Conservation (phyloP, 2,329 filamentous ascomycete species). For the Fusarium sp. region DNA sequence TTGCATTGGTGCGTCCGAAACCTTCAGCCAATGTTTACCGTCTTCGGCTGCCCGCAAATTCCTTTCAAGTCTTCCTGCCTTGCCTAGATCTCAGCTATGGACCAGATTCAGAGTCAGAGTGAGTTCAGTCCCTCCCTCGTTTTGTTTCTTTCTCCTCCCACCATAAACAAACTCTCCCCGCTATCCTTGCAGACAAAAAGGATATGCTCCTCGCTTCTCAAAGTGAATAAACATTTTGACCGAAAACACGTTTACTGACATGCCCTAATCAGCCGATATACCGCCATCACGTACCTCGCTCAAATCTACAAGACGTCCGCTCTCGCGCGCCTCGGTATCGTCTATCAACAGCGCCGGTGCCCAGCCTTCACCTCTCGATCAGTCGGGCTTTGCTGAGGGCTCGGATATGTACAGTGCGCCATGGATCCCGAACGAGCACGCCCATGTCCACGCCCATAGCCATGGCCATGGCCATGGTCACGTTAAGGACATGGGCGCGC, state of each 20-base stretch:
- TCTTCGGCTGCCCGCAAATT: conserved; percentile 46
- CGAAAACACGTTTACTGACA: conserved; percentile 31
- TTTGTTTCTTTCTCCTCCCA: conserved; percentile 22
- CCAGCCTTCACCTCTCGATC: conserved; percentile 60
- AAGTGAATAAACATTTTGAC: conserved; percentile 12
- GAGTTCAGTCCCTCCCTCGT: conserved; percentile 42
- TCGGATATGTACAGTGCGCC: conserved; percentile 58
- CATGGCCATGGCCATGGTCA: conserved; percentile 52
- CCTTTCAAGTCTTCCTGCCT: conserved; percentile 37
- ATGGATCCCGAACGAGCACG: conserved; percentile 57
- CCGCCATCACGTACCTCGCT: conserved; percentile 45
- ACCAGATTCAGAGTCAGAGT: conserved; percentile 53
- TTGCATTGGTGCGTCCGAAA: conserved; percentile 44
- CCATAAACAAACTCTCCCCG: conserved; percentile 18
- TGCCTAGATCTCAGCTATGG: conserved; percentile 44
- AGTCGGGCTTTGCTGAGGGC: conserved; percentile 54
- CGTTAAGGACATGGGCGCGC: conserved; percentile 54
- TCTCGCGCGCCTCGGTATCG: conserved; percentile 65
- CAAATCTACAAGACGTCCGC: conserved; percentile 60
- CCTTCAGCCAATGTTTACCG: conserved; percentile 53
- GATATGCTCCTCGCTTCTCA: conserved; percentile 8
- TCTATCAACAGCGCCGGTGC: conserved; percentile 64
- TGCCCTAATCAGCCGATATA: conserved; percentile 41
- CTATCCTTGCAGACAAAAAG: not conserved
- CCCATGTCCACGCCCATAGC: conserved; percentile 25